These are phyloP conservation scores for Chaetomiaceae sp. DNA, from an alignment of 2,329 filamentous ascomycete species.

Conservation along the genomic window DNA sequence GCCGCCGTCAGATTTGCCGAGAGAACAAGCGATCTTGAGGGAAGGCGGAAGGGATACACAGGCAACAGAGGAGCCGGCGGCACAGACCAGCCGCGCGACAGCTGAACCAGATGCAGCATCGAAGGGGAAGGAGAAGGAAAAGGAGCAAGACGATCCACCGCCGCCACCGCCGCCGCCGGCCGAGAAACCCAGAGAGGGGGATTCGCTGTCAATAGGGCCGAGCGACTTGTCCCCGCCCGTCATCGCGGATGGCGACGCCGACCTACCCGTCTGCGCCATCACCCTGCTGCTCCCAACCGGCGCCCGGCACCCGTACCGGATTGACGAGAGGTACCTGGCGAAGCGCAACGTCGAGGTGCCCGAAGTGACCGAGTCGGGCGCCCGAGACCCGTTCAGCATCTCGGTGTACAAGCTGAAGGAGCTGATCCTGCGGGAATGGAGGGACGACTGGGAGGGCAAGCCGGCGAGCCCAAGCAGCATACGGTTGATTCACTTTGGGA, in stretches of 20 bases:
- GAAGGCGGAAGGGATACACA: background rate
- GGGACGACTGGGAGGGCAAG: conserved; percentile 82
- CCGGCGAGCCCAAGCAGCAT: conserved; percentile 85
- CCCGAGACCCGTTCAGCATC: conserved; percentile 76
- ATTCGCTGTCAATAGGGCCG: conserved; percentile 31
- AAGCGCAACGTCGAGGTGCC: conserved; percentile 75
- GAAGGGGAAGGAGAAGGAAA: conserved; percentile 29
- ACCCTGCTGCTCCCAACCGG: conserved; percentile 78
- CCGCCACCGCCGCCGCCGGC: conserved; percentile 14
- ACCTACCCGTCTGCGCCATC: conserved; percentile 57
- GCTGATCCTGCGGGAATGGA: conserved; percentile 88
- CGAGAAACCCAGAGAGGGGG: conserved; percentile 26
- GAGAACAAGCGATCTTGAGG: background rate
- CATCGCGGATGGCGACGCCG: conserved; percentile 16
- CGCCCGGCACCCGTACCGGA: conserved; percentile 79
- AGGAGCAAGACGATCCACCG: too few species aligned
- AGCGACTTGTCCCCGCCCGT: conserved; percentile 19
- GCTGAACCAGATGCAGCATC: conserved; percentile 8
- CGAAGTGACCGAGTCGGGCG: conserved; percentile 52
- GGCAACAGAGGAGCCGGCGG: conserved; percentile 2
- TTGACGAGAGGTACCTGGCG: conserved; percentile 78
- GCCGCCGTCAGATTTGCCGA: conserved; percentile 6
- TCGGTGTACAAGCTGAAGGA: conserved; percentile 93
- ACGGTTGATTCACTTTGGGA: conserved; percentile 85
- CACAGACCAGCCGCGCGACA: conserved; percentile 2